These are phyloP conservation scores for Ceratorhiza oryzae-sativae DNA, from an alignment of 1,284 basidiomycete species.

Conservation along the genomic window DNA sequence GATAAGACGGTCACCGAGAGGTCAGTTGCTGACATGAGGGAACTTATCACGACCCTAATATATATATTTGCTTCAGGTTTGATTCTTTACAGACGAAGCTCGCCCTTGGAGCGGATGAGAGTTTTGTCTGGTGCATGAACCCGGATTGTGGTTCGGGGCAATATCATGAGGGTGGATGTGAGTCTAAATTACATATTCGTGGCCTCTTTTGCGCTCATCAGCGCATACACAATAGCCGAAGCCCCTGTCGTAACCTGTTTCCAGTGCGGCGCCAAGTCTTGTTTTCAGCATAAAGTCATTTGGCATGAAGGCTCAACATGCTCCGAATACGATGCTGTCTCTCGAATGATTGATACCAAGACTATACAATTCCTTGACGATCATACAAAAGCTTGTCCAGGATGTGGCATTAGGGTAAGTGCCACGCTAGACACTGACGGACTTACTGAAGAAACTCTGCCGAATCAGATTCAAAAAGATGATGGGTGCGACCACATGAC, in stretches of 20 bases:
- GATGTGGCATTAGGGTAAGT: slow-evolving; percentile 14
- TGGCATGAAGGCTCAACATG: slow-evolving; percentile 35
- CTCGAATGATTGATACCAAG: not conserved
- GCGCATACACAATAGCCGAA: not conserved
- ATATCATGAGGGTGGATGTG: not conserved
- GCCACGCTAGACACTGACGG: not conserved
- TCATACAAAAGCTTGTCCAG: slow-evolving; percentile 12
- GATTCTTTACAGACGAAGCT: not conserved
- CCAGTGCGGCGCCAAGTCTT: slow-evolving; percentile 2
- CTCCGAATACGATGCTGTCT: slow-evolving; percentile 3
- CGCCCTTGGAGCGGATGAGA: not conserved
- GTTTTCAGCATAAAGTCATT: slow-evolving; percentile 12
- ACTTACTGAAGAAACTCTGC: not conserved
- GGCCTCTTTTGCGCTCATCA: not conserved
- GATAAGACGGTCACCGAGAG: not conserved
- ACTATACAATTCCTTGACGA: not conserved
- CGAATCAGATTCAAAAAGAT: slow-evolving; percentile 25
- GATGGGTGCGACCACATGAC: slow-evolving; percentile 39
- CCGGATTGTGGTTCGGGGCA: not conserved
- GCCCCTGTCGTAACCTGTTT: slow-evolving; percentile 13
- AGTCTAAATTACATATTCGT: too few species aligned
- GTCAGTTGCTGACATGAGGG: not conserved
- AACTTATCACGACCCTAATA: not conserved
- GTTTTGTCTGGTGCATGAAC: slow-evolving; percentile 1
- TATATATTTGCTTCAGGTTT: not conserved